Percentiles rank a stretch among this genome's conserved stretches.
phyloP scores from a whole-genome alignment of 2,329 filamentous ascomycete species.

The Alternaria sp. region DNA sequence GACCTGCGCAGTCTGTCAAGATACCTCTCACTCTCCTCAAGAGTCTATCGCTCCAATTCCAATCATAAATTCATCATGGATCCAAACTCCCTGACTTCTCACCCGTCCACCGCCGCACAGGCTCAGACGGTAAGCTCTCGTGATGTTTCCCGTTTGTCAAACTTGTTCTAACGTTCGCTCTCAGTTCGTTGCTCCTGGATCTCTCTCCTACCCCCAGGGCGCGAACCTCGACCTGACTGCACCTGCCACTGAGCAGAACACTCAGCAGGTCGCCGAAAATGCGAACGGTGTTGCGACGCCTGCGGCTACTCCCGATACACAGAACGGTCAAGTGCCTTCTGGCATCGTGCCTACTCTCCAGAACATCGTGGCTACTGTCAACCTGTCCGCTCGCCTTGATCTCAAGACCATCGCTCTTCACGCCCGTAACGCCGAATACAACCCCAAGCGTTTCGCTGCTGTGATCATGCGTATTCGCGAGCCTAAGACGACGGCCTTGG shows the following conservation, averaged over 20 bases:
- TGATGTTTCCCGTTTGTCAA: conserved; percentile 29
- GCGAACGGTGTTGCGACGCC: conserved; percentile 82
- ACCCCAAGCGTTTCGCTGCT: conserved; percentile 98
- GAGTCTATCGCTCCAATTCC: conserved; percentile 40
- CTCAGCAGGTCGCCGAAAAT: conserved; percentile 59
- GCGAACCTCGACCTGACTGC: conserved; percentile 81
- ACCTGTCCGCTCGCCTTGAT: conserved; percentile 97
- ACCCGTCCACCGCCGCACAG: conserved; percentile 89
- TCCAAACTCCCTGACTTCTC: conserved; percentile 76
- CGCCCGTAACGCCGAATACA: conserved; percentile 98
- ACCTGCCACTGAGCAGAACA: conserved; percentile 75
- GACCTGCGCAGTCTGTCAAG: conserved; percentile 49
- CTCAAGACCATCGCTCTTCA: conserved; percentile 99
- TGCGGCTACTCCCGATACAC: conserved; percentile 83
- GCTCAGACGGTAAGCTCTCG: conserved; percentile 72
- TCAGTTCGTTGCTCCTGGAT: conserved; percentile 82
- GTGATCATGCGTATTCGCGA: conserved; percentile 99
- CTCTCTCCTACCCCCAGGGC: conserved; percentile 85
- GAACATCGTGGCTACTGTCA: conserved; percentile 98
- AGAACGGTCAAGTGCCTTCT: conserved; percentile 68
- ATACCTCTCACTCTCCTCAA: conserved; percentile 35
- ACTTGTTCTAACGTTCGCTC: conserved; percentile 33
- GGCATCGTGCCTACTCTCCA: conserved; percentile 67
- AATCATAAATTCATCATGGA: conserved; percentile 71
- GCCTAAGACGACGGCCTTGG: conserved; percentile 96